phyloP scores from a whole-genome alignment of 192 early-diverging fungal genomes.

The Anaeromyces robustus region DNA sequence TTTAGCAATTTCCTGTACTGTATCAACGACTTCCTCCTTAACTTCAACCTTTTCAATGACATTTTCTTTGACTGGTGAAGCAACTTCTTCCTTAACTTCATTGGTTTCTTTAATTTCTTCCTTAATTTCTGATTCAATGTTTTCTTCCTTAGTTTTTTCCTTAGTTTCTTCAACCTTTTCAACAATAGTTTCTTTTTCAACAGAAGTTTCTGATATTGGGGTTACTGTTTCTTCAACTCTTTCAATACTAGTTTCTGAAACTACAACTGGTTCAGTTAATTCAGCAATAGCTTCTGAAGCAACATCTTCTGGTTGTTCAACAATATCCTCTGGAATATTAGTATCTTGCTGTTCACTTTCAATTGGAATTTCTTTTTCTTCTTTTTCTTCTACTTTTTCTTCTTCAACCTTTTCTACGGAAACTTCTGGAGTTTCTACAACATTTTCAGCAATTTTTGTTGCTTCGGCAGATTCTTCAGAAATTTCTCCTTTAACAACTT shows the following conservation, averaged over 20 bases:
- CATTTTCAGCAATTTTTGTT: neutral
- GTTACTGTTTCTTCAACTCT: no score
- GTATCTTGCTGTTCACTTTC: no score
- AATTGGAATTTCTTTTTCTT: no score
- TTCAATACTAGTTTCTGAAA: no score
- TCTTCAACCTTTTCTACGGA: neutral
- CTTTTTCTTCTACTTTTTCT: neutral
- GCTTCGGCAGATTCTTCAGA: neutral
- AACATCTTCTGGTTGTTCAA: no score
- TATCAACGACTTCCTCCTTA: neutral
- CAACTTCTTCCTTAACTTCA: neutral
- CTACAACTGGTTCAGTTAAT: no score
- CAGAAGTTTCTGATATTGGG: no score
- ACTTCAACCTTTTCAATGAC: neutral
- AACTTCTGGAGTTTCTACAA: neutral
- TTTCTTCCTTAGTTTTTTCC: no score
- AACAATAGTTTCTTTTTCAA: no score
- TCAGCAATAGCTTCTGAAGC: no score
- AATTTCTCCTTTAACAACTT: neutral
- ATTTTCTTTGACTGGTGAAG: neutral
- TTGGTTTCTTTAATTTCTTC: neutral
- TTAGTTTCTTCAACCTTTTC: no score
- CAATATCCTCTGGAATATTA: no score
- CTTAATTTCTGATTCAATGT: neutral
- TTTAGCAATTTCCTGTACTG: neutral